Evolutionary conservation across 495 filamentous ascomycete genomes (phyloP).

Genomic region (Lepraria neglecta): DNA sequence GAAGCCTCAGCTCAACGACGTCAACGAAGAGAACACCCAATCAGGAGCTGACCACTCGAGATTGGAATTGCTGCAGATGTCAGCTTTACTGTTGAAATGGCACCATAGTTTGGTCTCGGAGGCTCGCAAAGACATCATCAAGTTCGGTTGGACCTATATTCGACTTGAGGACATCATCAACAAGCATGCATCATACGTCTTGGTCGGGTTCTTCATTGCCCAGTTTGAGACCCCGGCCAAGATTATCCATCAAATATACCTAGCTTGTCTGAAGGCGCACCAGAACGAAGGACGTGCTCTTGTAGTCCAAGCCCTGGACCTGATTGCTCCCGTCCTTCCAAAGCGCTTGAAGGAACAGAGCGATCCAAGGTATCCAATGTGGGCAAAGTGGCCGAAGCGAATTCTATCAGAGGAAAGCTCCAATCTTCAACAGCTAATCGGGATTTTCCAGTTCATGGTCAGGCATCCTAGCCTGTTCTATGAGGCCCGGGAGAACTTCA

Average conservation of each 20-base stretch:
- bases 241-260: slow-evolving; percentile 91
- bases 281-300: slow-evolving; percentile 90
- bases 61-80: slow-evolving; percentile 92
- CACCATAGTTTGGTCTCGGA: slow-evolving; percentile 78
- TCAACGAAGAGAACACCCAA: slow-evolving; percentile 76
- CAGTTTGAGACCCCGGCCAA: slow-evolving; percentile 95
- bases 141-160: slow-evolving; percentile 98
- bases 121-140: slow-evolving; percentile 95
- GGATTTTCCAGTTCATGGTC: slow-evolving; percentile 95
- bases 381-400: slow-evolving; percentile 85
- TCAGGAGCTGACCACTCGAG: slow-evolving; percentile 89
- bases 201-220: slow-evolving; percentile 95
- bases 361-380: slow-evolving; percentile 62
- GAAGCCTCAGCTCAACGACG: slow-evolving; percentile 78
- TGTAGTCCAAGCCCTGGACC: slow-evolving; percentile 87
- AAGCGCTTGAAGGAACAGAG: slow-evolving; percentile 46
- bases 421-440: slow-evolving; percentile 92
- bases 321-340: slow-evolving; percentile 89
- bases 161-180: slow-evolving; percentile 97
- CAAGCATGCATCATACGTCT: slow-evolving; percentile 95
- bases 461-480: slow-evolving; percentile 90
- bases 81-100: slow-evolving; percentile 90
- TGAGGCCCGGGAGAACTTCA: slow-evolving; percentile 85
- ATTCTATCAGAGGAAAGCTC: slow-evolving; percentile 94
- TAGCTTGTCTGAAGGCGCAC: slow-evolving; percentile 81